A percentile compares a stretch with the other conserved stretches of the same genome.
phyloP scores from a whole-genome alignment of 2,329 filamentous ascomycete genomes.

The Tolypocladium guangdongense region DNA sequence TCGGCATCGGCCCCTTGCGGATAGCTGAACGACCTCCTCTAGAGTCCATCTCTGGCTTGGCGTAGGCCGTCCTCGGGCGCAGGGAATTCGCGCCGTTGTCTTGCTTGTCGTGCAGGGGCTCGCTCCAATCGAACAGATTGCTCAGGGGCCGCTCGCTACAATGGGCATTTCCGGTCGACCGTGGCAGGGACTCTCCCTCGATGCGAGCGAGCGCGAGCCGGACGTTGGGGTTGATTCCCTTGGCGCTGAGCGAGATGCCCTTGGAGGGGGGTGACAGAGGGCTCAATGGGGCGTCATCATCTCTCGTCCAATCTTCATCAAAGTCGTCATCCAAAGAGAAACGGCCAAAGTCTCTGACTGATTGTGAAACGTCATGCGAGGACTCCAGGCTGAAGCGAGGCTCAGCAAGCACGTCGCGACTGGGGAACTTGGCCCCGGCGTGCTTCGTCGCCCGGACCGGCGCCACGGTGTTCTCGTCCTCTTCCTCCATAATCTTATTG shows the following conservation, averaged over 20 bases:
- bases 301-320: slow-evolving; percentile 50
- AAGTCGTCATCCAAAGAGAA: slow-evolving; percentile 51
- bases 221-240: slow-evolving; percentile 40
- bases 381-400: slow-evolving; percentile 19
- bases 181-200: slow-evolving; percentile 31
- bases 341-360: slow-evolving; percentile 32
- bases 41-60: slow-evolving; percentile 60
- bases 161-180: slow-evolving; percentile 6
- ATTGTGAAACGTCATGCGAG: slow-evolving; percentile 19
- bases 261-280: slow-evolving; percentile 46
- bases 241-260: slow-evolving; percentile 39
- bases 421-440: slow-evolving; percentile 9
- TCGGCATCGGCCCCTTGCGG: slow-evolving; percentile 56
- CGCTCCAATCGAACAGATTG: slow-evolving; percentile 71
- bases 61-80: slow-evolving; percentile 64
- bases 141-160: slow-evolving; percentile 44
- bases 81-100: slow-evolving; percentile 46
- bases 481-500: slow-evolving; percentile 50
- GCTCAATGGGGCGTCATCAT: slow-evolving; percentile 42
- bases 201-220: slow-evolving; percentile 43
- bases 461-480: slow-evolving; percentile 46
- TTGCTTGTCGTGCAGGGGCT: slow-evolving; percentile 52
- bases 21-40: slow-evolving; percentile 58
- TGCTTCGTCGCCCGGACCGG: slow-evolving; percentile 32
- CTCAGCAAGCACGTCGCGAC: slow-evolving; percentile 5